A percentile compares a stretch with the other conserved stretches of the same genome.
phyloP scores from a whole-genome alignment of 805 yeast genomes.

The Lachancea thermotolerans region DNA sequence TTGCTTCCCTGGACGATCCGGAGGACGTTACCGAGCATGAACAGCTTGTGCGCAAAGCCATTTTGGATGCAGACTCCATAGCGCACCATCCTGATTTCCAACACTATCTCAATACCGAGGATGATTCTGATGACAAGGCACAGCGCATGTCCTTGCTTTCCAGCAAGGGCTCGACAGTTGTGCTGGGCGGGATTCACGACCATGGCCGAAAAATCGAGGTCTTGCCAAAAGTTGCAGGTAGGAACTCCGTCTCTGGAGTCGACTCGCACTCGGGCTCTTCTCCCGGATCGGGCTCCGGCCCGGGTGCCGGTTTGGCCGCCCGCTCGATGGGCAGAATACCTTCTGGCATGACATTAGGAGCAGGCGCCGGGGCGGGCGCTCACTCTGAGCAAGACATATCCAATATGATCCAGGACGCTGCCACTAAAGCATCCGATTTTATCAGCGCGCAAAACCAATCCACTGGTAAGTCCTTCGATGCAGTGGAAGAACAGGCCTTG shows the following conservation, averaged over 20 bases:
- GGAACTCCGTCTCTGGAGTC: not conserved
- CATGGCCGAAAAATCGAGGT: conserved; percentile 15
- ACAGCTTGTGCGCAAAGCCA: conserved; percentile 62
- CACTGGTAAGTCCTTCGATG: conserved; percentile 30
- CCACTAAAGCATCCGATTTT: conserved; percentile 36
- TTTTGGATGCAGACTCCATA: conserved; percentile 59
- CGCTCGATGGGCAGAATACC: not conserved
- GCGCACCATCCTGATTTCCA: conserved; percentile 40
- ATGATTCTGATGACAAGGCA: conserved; percentile 12
- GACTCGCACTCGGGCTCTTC: not conserved
- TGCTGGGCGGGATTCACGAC: conserved; percentile 13
- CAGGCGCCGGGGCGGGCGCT: conserved; percentile 2
- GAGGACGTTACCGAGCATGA: conserved; percentile 42
- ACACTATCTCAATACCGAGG: conserved; percentile 30
- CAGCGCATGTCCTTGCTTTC: not conserved
- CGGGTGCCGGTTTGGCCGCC: not conserved
- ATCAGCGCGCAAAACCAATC: conserved; percentile 28
- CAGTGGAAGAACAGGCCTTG: conserved; percentile 59
- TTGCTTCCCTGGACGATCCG: conserved; percentile 42
- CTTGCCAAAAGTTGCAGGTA: conserved; percentile 22
- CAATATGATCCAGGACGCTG: conserved; percentile 38
- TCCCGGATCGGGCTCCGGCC: not conserved
- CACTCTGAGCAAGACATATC: conserved; percentile 32
- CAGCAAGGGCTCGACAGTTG: not conserved
- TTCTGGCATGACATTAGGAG: not conserved